Base-by-base conservation (phyloP, 2,329 filamentous ascomycete genomes). In the Scedosporium boydii region DNA sequence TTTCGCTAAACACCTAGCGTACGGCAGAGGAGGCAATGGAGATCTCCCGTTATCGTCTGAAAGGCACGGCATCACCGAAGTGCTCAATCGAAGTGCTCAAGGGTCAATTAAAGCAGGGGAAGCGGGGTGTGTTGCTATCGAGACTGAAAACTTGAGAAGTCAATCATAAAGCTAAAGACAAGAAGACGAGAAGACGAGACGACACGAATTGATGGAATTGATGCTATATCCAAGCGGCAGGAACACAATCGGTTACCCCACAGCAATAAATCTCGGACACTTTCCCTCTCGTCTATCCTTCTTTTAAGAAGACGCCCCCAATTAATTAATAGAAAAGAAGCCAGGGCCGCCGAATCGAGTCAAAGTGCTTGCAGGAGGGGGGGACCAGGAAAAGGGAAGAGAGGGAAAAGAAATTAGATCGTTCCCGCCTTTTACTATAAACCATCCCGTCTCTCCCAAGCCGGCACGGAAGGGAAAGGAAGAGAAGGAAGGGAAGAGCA, bases 321-420 rank as follows among this genome's bases (percentile, higher is more conserved):
- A 38, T 38, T 38, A 38, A 38, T 38, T 60, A 10, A 34, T 34
- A 46, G 16, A n/a, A 14, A 48, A 10, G 23, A 55, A 27, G 51
- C 51, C 21, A 23, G 6, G 51, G 12, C 51, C 51, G 18, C 59
- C 59, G 48, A 48, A 56, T 56, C 18, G 21, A 41, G 59, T 56
- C 48, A 44, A 61, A 61, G 59, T 56, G 59, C 46, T 61, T 61
- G 59, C 59, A 61, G 18, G 48, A 53, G 44, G 44, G n/a, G 42
- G 23, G 23, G 23, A 21, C 18, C 18, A 55, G 18, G 18, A 55
- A 55, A 55, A 55, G 21, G 12, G 21, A 26, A 27, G 12, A 23
- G 5, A 55, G 14, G 23, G 23, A 23, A 55, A 3, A 55, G 23
- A 26, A 55, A 55, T 23, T 23, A 9, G 51, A 51, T 18, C 34